Base-by-base conservation (phyloP, 2,329 filamentous ascomycete genomes). In the Graphilbum ipis-grandicollis region DNA sequence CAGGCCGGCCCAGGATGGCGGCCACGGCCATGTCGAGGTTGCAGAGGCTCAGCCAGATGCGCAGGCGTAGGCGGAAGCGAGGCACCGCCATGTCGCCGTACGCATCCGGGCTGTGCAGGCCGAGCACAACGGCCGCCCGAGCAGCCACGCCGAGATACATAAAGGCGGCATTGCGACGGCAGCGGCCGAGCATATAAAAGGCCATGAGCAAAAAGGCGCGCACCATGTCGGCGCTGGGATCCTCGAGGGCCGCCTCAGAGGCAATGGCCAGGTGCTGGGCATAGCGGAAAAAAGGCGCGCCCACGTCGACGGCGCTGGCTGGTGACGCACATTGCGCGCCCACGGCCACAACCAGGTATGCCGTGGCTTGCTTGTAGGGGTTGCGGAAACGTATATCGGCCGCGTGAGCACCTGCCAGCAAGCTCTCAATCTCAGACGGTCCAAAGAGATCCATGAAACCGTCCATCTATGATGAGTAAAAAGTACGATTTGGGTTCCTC, bases 91-190 rank as follows among this genome's bases (percentile, higher is more conserved):
- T 35, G 15, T 38, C 36, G 5, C 18, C 12, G 31, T 38, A 41
- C 7, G 39, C 29, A 4, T 28, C 39, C 41, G 38, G 49, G 37
- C 49, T 53, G 52, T 75, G 68, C 9, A 75, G 46, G 0, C 71
- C 71, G 1, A 75, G 46, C 0, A 69, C 65, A 4, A 65, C 63
- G 1, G 71, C 69, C 1, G 69, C 65, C 37, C 67, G 63, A 0
- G 65, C 57, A 1, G 71, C 70, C 9, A 75, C 62, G 0, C 70
- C 70, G 3, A 76, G 49, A 39, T 75, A 75, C 65, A 75, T 72
- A 35, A 71, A 76, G 0, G 70, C 71, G 1, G 70, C 59, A 39
- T 73, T 74, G 14, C 69, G 58, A 26, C 66, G 65, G 40, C 69
- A 74, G 9, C 63, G 63, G 0, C 68, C 68, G 8, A 71, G 56